These are phyloP conservation scores for Laguncularia racemosa DNA, from an alignment of 345 rosid species.

Conservation along the genomic window DNA sequence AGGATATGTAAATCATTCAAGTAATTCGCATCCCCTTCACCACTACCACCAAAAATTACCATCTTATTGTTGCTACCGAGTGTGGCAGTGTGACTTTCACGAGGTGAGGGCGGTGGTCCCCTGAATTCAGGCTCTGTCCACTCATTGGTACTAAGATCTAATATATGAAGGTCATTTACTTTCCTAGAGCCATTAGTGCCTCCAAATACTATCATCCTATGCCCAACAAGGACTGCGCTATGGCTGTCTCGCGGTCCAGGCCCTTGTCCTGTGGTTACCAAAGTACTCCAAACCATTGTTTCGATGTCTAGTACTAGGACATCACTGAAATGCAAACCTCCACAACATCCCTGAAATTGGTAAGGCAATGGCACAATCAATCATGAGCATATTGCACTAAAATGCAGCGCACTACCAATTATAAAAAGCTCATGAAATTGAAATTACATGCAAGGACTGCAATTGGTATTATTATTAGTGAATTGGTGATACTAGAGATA, in stretches of 20 bases:
- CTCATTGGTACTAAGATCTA: slow-evolving; percentile 45
- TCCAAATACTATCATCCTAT: slow-evolving; percentile 59
- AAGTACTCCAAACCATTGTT: slow-evolving; percentile 41
- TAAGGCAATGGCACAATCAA: not conserved
- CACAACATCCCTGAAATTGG: slow-evolving; percentile 58
- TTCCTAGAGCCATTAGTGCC: slow-evolving; percentile 69
- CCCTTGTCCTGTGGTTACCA: slow-evolving; percentile 48
- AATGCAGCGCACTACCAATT: not conserved
- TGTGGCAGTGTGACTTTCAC: slow-evolving; percentile 73
- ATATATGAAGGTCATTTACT: slow-evolving; percentile 57
- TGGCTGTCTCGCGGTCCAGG: slow-evolving; percentile 85
- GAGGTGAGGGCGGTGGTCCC: slow-evolving; percentile 52
- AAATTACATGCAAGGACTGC: not conserved
- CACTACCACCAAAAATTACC: slow-evolving; percentile 71
- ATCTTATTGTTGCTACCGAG: slow-evolving; percentile 37
- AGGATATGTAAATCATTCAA: slow-evolving; percentile 61
- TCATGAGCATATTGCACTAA: not conserved
- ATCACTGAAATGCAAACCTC: slow-evolving; percentile 67
- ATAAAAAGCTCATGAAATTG: no score
- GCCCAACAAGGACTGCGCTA: slow-evolving; percentile 51
- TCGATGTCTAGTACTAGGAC: slow-evolving; percentile 48
- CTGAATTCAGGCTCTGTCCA: slow-evolving; percentile 41
- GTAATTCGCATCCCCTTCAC: slow-evolving; percentile 74
- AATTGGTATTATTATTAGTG: not conserved
- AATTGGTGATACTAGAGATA: no score